Evolutionary conservation across 345 rosid species (phyloP).

Genomic region (Ceriops tagal): DNA sequence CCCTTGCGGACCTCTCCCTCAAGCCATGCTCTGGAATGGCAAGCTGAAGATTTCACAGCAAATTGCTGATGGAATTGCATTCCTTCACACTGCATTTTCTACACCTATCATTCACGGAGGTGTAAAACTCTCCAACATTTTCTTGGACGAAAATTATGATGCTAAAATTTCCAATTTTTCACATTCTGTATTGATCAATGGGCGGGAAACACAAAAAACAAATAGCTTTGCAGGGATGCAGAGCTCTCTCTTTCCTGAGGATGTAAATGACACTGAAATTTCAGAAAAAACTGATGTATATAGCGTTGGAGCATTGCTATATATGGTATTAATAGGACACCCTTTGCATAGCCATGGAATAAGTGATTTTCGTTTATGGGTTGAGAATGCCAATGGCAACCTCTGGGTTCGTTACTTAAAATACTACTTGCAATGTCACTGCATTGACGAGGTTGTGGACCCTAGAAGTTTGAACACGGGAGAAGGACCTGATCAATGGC

Average conservation of each 20-base stretch:
- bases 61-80: not conserved
- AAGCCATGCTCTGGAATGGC: not conserved
- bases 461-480: not conserved
- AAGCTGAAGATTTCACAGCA: constrained; percentile 9
- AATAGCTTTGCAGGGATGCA: not conserved
- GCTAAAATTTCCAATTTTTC: constrained; percentile 14
- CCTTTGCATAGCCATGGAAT: too few species aligned
- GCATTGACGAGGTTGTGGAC: not conserved
- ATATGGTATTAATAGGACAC: not conserved
- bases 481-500: not conserved
- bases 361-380: not conserved
- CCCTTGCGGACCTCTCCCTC: not conserved
- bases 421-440: too few species aligned
- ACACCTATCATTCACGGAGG: constrained; percentile 8
- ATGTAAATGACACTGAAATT: not conserved
- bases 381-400: too few species aligned
- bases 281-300: constrained; percentile 15
- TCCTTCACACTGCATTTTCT: constrained; percentile 8
- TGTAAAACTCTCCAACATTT: constrained; percentile 4
- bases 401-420: too few species aligned
- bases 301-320: constrained; percentile 1
- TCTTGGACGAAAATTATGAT: constrained; percentile 6
- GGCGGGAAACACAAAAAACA: not conserved
- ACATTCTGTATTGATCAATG: not conserved
- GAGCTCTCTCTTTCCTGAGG: constrained; percentile 1